Evolutionary conservation across 2,329 filamentous ascomycete genomes (phyloP).

Genomic region (Phyllosticta paracitricarpa): DNA sequence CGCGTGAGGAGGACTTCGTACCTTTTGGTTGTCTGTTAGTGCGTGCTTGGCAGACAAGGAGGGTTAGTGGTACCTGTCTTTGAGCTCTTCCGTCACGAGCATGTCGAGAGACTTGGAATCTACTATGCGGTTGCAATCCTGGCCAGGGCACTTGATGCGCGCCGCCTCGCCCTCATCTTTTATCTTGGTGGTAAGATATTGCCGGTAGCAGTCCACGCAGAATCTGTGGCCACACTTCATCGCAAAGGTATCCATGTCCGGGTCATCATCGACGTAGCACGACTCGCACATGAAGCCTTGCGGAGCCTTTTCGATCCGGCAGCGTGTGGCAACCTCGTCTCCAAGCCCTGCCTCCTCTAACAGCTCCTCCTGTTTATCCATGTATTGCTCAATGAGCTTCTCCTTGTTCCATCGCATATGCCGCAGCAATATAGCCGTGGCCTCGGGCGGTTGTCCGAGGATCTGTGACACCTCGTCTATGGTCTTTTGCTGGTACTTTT

Average conservation of each 20-base stretch:
- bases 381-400: constrained; percentile 86
- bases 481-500: constrained; percentile 74
- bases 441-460: constrained; percentile 78
- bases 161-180: constrained; percentile 91
- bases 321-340: constrained; percentile 38
- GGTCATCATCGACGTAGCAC: constrained; percentile 77
- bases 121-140: constrained; percentile 80
- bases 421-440: constrained; percentile 79
- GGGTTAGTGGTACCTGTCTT: constrained; percentile 36
- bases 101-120: constrained; percentile 81
- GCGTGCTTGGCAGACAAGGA: not conserved
- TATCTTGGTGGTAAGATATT: constrained; percentile 89
- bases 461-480: constrained; percentile 87
- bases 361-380: constrained; percentile 74
- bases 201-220: constrained; percentile 83
- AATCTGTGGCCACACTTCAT: constrained; percentile 94
- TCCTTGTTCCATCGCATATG: constrained; percentile 96
- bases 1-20: constrained; percentile 82
- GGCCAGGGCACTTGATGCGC: constrained; percentile 83
- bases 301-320: constrained; percentile 58
- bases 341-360: constrained; percentile 78
- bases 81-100: constrained; percentile 51
- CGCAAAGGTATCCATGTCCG: constrained; percentile 70
- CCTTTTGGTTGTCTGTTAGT: constrained; percentile 32
- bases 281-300: constrained; percentile 82